Evolutionary conservation across 352 stramenopile genomes (phyloP), one percentile per base, ranked within the genome.

Genomic region (Phytophthora europaea): DNA sequence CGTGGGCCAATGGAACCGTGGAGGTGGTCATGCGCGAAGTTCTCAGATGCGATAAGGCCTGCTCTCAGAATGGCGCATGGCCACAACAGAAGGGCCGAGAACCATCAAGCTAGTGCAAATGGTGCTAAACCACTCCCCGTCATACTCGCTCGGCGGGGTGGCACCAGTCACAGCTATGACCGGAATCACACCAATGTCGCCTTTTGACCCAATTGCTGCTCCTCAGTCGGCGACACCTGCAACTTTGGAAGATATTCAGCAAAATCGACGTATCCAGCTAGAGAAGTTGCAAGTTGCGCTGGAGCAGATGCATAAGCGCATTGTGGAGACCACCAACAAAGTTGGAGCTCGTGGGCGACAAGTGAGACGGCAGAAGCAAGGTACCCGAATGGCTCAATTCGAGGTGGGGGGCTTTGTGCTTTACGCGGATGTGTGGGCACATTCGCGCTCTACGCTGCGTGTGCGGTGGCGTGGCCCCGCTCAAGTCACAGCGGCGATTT

Each of bases 1-100:
- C 76, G 6, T 87, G 76, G 80, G 73, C 64, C 2, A 87, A 87
- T 48, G 80, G 69, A 1, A 81, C 72, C 1, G 70, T 87, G 2
- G 76, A 84, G 15, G 70, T 82, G 0, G 69, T 81, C 16, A 83
- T 82, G 40, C 55, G 66, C 1, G 36, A 71, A 16, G 34, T 79
- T 38, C 20, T 83, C 10, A 36, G 40, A 4, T 36, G 59, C 10
- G 22, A 73, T 12, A 60, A 64, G 6, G 34, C 57, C 26, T 83
- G 45, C 33, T 79, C 51, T 72, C 64, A 16, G 63, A 70, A 31
- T 64, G 51, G 51, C 10, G 63, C 12, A 38, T 70, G 53, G 28
- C 16, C 9, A 28, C 51, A 28, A 51, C 61, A 15, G 51, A 53
- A 15, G 79, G 72, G 75, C 36, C 61, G 5, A 12, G 2, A 2